Evolutionary conservation across 805 yeast species (phyloP).

Genomic region (Starmerella vaccinii): DNA sequence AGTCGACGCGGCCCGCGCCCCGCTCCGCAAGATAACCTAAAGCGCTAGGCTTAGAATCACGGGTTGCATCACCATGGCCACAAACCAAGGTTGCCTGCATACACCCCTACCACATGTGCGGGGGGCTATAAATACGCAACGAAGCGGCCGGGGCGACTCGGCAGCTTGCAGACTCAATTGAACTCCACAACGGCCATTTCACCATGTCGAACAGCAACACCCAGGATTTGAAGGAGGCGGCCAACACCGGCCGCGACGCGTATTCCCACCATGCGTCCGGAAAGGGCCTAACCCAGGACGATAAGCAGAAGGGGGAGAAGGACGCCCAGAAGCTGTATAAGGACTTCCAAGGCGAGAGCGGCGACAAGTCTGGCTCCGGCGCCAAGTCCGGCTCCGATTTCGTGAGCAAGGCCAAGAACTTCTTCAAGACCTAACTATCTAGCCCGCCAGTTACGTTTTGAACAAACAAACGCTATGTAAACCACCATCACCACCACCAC

Average conservation of each 20-base stretch:
- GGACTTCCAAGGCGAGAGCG: background rate
- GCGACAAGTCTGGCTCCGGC: background rate
- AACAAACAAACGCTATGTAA: no score
- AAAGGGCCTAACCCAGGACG: conserved; percentile 1
- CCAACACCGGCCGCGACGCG: background rate
- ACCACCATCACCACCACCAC: no score
- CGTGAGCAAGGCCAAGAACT: background rate
- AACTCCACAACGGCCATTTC: background rate
- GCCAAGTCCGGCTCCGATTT: background rate
- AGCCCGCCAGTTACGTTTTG: no score
- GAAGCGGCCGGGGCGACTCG: no score
- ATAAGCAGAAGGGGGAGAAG: conserved; percentile 1
- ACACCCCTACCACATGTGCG: no score
- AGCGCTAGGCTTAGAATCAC: no score
- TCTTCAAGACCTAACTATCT: background rate
- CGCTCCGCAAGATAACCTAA: no score
- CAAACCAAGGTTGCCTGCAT: no score
- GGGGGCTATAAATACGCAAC: no score
- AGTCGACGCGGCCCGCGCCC: no score
- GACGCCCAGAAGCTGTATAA: conserved; percentile 2
- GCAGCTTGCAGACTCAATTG: no score
- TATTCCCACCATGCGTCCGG: background rate
- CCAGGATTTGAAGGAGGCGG: background rate
- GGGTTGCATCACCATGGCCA: no score
- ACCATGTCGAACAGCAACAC: background rate